These are phyloP conservation scores for Sarcodon aspratus DNA, from an alignment of 768 basidiomycete genomes.

Conservation along the genomic window DNA sequence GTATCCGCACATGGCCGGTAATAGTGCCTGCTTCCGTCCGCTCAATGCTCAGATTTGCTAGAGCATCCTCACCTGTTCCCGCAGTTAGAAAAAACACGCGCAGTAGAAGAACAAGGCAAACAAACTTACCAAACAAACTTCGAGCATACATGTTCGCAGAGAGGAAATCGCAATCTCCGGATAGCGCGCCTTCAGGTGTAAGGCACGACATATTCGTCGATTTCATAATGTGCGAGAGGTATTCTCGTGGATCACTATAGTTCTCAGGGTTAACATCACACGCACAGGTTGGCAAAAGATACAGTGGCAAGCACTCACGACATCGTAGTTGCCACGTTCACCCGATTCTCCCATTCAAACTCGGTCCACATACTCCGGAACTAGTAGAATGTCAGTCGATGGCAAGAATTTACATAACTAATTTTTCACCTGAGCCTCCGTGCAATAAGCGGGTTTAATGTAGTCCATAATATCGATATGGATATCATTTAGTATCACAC, in stretches of 20 bases:
- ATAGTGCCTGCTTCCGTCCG: conserved; percentile 72
- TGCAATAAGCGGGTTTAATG: conserved; percentile 93
- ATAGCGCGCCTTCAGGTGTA: conserved; percentile 78
- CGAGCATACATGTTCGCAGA: conserved; percentile 95
- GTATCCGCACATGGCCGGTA: conserved; percentile 89
- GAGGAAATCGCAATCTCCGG: conserved; percentile 95
- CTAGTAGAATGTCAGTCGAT: conserved; percentile 23
- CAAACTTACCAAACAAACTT: conserved; percentile 77
- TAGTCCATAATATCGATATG: conserved; percentile 99
- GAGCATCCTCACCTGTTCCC: conserved; percentile 79
- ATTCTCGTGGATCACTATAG: conserved; percentile 70
- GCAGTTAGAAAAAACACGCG: neutral
- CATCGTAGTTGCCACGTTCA: conserved; percentile 81
- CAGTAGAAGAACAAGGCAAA: neutral
- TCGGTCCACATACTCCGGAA: conserved; percentile 99
- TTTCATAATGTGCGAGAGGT: conserved; percentile 91
- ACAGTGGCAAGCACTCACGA: conserved; percentile 39
- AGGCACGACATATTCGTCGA: conserved; percentile 97
- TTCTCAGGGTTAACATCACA: neutral
- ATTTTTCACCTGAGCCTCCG: conserved; percentile 70
- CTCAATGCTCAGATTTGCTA: conserved; percentile 92
- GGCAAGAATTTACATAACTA: neutral
- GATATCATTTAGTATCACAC: conserved; percentile 92
- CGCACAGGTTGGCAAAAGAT: neutral
- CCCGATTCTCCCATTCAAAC: conserved; percentile 99